Base-by-base conservation (phyloP, 306 rosid species). In the Notholithocarpus densiflorus region DNA sequence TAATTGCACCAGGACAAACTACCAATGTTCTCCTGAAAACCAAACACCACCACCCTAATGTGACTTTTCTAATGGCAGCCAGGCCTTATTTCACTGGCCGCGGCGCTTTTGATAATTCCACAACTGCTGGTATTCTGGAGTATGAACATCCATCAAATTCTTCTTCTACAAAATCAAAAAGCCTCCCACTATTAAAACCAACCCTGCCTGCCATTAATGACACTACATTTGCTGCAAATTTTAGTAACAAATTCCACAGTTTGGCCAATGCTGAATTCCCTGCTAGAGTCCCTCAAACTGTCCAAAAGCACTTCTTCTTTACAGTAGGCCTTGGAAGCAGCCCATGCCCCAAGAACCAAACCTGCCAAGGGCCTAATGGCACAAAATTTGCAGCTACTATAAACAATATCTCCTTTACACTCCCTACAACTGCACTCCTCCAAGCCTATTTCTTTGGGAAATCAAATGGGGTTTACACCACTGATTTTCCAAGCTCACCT, bases 291-390 rank as follows among this genome's bases (percentile, higher is more conserved):
- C 81, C 75, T 77, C 70, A 61, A 82, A 77, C 61, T 18, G 75
- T 77, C 71, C 77, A 72, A 31, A 72, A 68, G 40, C 45, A 40
- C 45, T 72, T 82, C 13, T 77, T 82, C 75, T 82, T 82, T 24
- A 82, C 81, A 19, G 78, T 82, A n/a, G 81, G 85, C 71, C 85
- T 82, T 3, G 81, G 81, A 62, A 82, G 62, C 43, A 76, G 18
- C 5, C 80, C 79, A 40, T 40, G 45, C 45, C 12, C 45, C 45
- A 40, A 40, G 45, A 40, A 40, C 45, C 45, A 40, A 2, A 40
- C 45, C 45, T 40, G 45, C 45, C 45, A 40, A 40, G 45, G 45
- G 45, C 45, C 45, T 40, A 40, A 40, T 40, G 45, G 45, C 45
- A 40, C 45, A 40, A 40, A 40, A 40, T 40, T 40, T 40, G 45